These are phyloP conservation scores for Pseudocercospora macadamiae DNA, from an alignment of 2,329 filamentous ascomycete genomes.

Conservation along the genomic window DNA sequence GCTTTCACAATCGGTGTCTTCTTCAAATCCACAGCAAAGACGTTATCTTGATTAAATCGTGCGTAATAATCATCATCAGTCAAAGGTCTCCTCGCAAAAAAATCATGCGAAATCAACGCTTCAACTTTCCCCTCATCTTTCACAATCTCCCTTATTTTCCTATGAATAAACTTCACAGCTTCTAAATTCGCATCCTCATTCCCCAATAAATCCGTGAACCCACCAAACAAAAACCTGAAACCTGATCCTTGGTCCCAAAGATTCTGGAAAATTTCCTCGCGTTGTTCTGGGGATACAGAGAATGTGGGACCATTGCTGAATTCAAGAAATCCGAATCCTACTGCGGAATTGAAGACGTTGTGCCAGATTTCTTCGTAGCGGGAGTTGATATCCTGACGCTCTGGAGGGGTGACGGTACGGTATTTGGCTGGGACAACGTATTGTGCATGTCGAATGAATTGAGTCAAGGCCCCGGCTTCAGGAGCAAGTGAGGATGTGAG, in stretches of 20 bases:
- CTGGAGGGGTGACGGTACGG: slow-evolving; percentile 49
- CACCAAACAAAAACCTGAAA: slow-evolving; percentile 26
- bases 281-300: slow-evolving; percentile 49
- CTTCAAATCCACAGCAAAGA: slow-evolving; percentile 46
- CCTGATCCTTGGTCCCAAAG: slow-evolving; percentile 32
- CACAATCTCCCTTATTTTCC: slow-evolving; percentile 47
- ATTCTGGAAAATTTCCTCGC: slow-evolving; percentile 47
- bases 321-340: slow-evolving; percentile 61
- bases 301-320: slow-evolving; percentile 57
- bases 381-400: slow-evolving; percentile 47
- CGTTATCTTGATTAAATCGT: slow-evolving; percentile 45
- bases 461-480: slow-evolving; percentile 46
- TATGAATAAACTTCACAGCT: slow-evolving; percentile 51
- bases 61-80: slow-evolving; percentile 53
- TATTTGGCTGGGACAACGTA: slow-evolving; percentile 64
- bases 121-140: slow-evolving; percentile 47
- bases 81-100: slow-evolving; percentile 48
- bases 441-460: slow-evolving; percentile 70
- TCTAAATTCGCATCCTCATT: slow-evolving; percentile 46
- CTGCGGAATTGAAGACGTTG: slow-evolving; percentile 48
- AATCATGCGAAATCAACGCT: slow-evolving; percentile 47
- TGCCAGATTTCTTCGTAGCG: slow-evolving; percentile 51
- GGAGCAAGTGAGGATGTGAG: slow-evolving; percentile 58
- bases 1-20: slow-evolving; percentile 42
- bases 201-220: slow-evolving; percentile 32